Base-by-base conservation (phyloP, 129 eudicot genomes). In the Gnaphalium uliginosum region DNA sequence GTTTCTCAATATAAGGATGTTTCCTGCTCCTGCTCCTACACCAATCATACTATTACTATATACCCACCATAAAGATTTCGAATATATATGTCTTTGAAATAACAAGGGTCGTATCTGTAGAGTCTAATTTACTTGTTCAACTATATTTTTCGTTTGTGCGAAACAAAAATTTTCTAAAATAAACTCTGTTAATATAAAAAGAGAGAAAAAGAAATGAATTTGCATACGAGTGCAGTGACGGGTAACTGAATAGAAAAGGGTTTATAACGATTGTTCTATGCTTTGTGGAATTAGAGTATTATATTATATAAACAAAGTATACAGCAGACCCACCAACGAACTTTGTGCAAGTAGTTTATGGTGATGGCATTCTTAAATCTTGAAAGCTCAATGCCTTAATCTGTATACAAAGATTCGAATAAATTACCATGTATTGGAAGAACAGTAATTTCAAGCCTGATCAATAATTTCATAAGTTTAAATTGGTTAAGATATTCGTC, bases 21-120 rank as follows among this genome's bases (percentile, higher is more conserved):
- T 60, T 60, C 66, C 66, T n/a, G n/a, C n/a, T n/a, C n/a, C n/a
- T n/a, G 6, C 29, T 60, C 66, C 66, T 24, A 60, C 66, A 60
- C 66, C 66, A 60, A 60, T 35, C 66, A 60, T 29, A 29, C n/a
- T n/a, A n/a, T n/a, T 59, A 24, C 65, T 30, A 30, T 30, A 30
- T 21, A 10, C n/a, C 29, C 29, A 17, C 33, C 27, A 24, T 24
- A 59, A 59, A 59, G 6, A 2, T 59, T 22, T 19, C 3, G 27
- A 21, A 23, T 59, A 7, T 59, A 9, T n/a, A n/a, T n/a, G n/a
- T 4, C 32, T 59, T 10, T 24, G 33, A 59, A 59, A 24, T 57
- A 19, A 21, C 62, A 22, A n/a, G n/a, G n/a, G 24, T 56, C 62
- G 4, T 14, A 1, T 23, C 13, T 1, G 14, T 58, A 23, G 24